Evolutionary conservation across 495 filamentous ascomycete genomes (phyloP).

Genomic region (Niebla homalea): DNA sequence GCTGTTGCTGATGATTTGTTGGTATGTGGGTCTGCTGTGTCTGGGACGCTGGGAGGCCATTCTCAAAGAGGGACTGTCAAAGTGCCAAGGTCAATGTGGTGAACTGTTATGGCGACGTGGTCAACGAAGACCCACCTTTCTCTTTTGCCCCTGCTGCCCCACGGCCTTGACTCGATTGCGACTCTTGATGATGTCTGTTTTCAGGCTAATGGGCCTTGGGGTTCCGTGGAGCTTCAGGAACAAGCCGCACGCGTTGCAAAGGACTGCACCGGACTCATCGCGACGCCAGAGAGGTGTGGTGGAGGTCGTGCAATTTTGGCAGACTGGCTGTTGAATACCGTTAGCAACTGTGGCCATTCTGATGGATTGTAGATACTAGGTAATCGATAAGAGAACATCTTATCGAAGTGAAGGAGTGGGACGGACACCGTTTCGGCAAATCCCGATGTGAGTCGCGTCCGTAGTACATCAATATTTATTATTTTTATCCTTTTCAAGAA

Average conservation of each 20-base stretch:
- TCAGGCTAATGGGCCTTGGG: slow-evolving; percentile 85
- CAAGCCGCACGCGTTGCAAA: slow-evolving; percentile 96
- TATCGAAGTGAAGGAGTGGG: slow-evolving; percentile 15
- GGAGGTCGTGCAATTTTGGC: slow-evolving; percentile 91
- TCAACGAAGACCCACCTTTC: slow-evolving; percentile 66
- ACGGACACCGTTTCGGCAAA: slow-evolving; percentile 7
- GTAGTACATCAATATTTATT: not conserved
- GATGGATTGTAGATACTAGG: slow-evolving; percentile 22
- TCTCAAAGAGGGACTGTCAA: slow-evolving; percentile 46
- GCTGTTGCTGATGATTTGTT: slow-evolving; percentile 45
- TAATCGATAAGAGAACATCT: slow-evolving; percentile 14
- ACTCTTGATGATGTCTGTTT: slow-evolving; percentile 99
- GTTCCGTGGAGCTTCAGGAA: slow-evolving; percentile 95
- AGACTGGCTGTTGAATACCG: slow-evolving; percentile 72
- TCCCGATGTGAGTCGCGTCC: not conserved
- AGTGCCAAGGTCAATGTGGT: too few relatives aligned
- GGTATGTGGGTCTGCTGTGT: slow-evolving; percentile 44
- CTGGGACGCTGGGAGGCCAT: slow-evolving; percentile 43
- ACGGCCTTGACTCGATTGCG: slow-evolving; percentile 93
- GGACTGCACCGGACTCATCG: slow-evolving; percentile 91
- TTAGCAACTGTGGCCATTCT: slow-evolving; percentile 48
- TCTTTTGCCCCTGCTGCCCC: slow-evolving; percentile 70
- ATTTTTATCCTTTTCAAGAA: slow-evolving; percentile 1
- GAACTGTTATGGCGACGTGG: too few relatives aligned
- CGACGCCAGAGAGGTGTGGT: slow-evolving; percentile 95